phyloP scores from a whole-genome alignment of 176 grass and related monocot species.

The Phoenix roebelenii region DNA sequence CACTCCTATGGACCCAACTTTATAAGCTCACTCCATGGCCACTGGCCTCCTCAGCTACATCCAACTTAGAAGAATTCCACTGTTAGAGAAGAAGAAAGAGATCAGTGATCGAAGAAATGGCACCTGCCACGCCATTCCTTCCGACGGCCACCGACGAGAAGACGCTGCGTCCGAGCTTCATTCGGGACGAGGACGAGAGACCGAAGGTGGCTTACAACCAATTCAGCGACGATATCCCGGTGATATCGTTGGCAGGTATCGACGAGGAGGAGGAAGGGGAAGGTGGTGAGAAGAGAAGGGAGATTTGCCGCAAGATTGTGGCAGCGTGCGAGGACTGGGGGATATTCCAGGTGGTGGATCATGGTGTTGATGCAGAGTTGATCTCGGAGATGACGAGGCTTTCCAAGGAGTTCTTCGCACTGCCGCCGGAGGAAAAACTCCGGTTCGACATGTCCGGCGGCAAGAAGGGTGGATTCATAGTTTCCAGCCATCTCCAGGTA shows the following conservation, averaged over 20 bases:
- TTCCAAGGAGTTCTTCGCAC: constrained; percentile 64
- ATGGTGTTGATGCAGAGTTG: constrained; percentile 51
- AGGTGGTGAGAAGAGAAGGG: constrained; percentile 16
- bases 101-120: too few species aligned
- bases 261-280: constrained; percentile 16
- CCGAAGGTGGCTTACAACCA: constrained; percentile 81
- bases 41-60: too few species aligned
- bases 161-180: constrained; percentile 58
- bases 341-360: constrained; percentile 91
- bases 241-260: constrained; percentile 66
- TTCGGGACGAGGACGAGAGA: constrained; percentile 89
- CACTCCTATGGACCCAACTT: too few species aligned
- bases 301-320: constrained; percentile 58
- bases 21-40: too few species aligned
- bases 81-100: too few species aligned
- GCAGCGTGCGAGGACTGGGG: constrained; percentile 83
- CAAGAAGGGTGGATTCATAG: constrained; percentile 95
- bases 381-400: constrained; percentile 46
- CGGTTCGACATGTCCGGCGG: constrained; percentile 83
- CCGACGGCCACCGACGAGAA: constrained; percentile 42
- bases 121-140: constrained; percentile 22
- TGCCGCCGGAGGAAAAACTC: constrained; percentile 74
- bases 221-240: constrained; percentile 73
- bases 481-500: constrained; percentile 95
- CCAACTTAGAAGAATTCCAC: too few species aligned